Percentiles rank a stretch among this genome's conserved stretches.
phyloP scores from a whole-genome alignment of 164 flowering plant genomes.

The Hamamelis virginiana region DNA sequence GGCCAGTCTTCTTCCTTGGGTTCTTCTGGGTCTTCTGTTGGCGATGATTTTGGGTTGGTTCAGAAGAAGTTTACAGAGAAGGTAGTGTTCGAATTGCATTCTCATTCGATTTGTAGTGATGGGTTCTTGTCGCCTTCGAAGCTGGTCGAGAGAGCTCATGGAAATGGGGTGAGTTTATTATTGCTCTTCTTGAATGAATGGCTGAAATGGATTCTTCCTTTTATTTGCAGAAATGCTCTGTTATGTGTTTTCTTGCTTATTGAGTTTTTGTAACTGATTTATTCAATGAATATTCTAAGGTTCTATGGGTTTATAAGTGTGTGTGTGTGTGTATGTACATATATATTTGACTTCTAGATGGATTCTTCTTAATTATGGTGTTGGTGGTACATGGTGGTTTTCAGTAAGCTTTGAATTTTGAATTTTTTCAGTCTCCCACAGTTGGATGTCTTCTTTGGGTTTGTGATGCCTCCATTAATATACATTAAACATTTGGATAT shows the following conservation, averaged over 20 bases:
- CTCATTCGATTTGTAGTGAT: slow-evolving; percentile 85
- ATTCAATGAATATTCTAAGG: neutral
- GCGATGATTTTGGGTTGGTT: slow-evolving; percentile 49
- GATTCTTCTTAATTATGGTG: no score
- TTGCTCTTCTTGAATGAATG: neutral
- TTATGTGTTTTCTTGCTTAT: neutral
- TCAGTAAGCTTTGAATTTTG: no score
- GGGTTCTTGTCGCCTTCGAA: slow-evolving; percentile 85
- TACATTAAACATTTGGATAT: no score
- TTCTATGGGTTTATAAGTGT: neutral
- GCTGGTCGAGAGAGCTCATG: slow-evolving; percentile 89
- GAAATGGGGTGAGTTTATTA: slow-evolving; percentile 67
- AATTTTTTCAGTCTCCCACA: no score
- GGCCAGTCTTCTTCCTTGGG: slow-evolving; percentile 22
- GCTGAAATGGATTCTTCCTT: slow-evolving; percentile 5
- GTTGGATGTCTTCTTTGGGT: no score
- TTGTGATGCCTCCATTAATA: no score
- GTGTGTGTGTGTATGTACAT: no score
- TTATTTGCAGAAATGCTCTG: neutral
- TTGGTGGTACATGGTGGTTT: no score
- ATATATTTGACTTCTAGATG: no score
- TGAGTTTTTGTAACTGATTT: neutral
- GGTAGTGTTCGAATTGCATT: slow-evolving; percentile 83
- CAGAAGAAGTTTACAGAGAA: slow-evolving; percentile 34
- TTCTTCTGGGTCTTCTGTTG: slow-evolving; percentile 14